Evolutionary conservation across 192 early-diverging fungal genomes (phyloP).

Genomic region (Neocallimastix lanati): DNA sequence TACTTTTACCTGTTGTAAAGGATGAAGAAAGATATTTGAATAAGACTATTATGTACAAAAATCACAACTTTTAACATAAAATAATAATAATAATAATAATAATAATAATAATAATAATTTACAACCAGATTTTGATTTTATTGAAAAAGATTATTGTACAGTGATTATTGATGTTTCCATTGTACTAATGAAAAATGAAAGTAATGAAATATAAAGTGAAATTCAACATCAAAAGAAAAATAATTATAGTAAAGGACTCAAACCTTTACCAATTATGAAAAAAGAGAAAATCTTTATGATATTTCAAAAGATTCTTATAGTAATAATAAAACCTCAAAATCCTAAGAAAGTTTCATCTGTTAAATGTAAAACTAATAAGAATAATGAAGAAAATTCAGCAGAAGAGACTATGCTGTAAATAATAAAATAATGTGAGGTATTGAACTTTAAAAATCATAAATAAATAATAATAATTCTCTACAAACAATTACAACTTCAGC

Average conservation of each 20-base stretch:
- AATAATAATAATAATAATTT: too few relatives aligned
- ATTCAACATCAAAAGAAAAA: neutral
- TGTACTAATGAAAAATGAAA: neutral
- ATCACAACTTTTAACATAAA: too few relatives aligned
- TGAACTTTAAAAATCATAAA: neutral
- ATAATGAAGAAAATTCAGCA: neutral
- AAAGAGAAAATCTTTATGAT: neutral
- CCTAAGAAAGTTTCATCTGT: neutral
- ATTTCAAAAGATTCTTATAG: too few relatives aligned
- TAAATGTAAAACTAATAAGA: neutral
- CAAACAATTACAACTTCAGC: neutral
- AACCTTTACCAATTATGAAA: neutral
- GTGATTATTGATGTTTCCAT: neutral
- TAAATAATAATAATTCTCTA: neutral
- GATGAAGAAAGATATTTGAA: too few relatives aligned
- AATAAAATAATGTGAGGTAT: neutral
- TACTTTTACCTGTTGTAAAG: too few relatives aligned
- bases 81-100: too few relatives aligned
- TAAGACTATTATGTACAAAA: too few relatives aligned
- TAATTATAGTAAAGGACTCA: neutral
- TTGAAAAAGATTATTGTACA: neutral
- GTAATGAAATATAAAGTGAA: neutral
- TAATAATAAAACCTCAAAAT: neutral
- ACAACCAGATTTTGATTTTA: too few relatives aligned
- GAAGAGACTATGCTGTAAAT: neutral